Conservation (phyloP, 2,329 filamentous ascomycete species). For the Chaetomium globosum region DNA sequence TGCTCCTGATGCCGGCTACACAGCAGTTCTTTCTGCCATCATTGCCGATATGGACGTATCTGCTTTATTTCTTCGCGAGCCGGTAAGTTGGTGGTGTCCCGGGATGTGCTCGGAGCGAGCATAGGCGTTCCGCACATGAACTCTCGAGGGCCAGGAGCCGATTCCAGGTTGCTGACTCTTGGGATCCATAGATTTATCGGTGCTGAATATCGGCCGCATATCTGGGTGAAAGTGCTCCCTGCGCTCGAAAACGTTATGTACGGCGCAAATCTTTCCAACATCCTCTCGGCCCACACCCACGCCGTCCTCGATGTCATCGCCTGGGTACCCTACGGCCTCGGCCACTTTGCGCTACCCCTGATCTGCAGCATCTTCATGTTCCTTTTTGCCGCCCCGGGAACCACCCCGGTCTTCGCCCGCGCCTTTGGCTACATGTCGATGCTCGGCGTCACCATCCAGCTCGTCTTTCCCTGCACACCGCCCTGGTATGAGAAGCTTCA, state of each 20-base stretch:
- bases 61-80: constrained; percentile 89
- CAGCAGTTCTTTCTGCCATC: constrained; percentile 91
- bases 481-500: constrained; percentile 97
- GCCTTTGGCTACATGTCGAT: constrained; percentile 94
- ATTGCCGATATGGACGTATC: constrained; percentile 79
- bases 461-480: constrained; percentile 89
- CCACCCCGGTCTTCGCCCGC: constrained; percentile 79
- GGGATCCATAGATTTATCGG: constrained; percentile 73
- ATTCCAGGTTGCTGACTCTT: constrained; percentile 16
- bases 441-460: constrained; percentile 81
- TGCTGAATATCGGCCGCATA: constrained; percentile 82
- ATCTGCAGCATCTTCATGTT: constrained; percentile 80
- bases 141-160: neutral
- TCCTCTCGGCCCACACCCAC: constrained; percentile 86
- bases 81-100: constrained; percentile 64
- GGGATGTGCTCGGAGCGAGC: neutral
- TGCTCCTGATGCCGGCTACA: constrained; percentile 79
- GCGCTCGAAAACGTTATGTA: constrained; percentile 96
- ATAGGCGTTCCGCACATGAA: neutral
- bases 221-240: constrained; percentile 93
- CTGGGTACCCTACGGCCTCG: constrained; percentile 90
- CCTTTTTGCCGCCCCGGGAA: constrained; percentile 83
- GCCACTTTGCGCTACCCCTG: constrained; percentile 84
- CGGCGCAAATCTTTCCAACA: constrained; percentile 93
- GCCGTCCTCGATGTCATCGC: constrained; percentile 82